Evolutionary conservation across 164 flowering plant species (phyloP), one percentile per base, ranked within the genome.

Genomic region (Piper betle): DNA sequence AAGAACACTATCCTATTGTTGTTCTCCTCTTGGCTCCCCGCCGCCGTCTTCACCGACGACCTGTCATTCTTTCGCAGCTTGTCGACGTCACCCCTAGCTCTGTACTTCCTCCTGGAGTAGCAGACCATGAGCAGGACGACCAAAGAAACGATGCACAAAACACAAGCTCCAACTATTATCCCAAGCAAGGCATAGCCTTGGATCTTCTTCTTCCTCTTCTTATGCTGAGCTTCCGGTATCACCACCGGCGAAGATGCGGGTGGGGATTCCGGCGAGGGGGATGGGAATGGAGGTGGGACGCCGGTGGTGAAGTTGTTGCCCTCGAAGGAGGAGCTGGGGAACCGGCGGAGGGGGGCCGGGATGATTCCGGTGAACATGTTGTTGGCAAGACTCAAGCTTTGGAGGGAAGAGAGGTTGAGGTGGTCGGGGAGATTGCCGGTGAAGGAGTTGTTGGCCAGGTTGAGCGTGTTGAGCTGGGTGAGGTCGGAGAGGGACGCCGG

Each of bases 341-440:
- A 92, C 65, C 81, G 78, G 37, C 9, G 64, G 18, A 89, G 80
- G 43, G 88, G 84, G 17, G 54, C 46, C 18, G 97, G 96, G 15
- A 90, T 63, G 43, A 0, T 53, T 33, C 99, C 99, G 39, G 69
- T 75, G 9, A 93, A 77, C 57, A 68, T 75, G 69, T 93, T 93
- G 77, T 86, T 68, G 20, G 88, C 71, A 39, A 93, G 62, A 69
- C 82, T 71, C 16, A 93, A 62, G 64, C 67, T 61, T 53, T 69
- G 78, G 73, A 93, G 62, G 69, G 68, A 78, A 0, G 90, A 81
- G 53, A 79, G 61, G 57, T 62, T 39, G 17, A 90, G 64, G 33
- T 25, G 33, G 73, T 86, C 81, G 37, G 98, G 97, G 55, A 93
- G 77, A 39, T 70, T 72, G 56, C 98, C 98, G 0, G 88, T 81